Evolutionary conservation across 2,329 filamentous ascomycete species (phyloP).

Genomic region (Lecanoromycetidae sp.): DNA sequence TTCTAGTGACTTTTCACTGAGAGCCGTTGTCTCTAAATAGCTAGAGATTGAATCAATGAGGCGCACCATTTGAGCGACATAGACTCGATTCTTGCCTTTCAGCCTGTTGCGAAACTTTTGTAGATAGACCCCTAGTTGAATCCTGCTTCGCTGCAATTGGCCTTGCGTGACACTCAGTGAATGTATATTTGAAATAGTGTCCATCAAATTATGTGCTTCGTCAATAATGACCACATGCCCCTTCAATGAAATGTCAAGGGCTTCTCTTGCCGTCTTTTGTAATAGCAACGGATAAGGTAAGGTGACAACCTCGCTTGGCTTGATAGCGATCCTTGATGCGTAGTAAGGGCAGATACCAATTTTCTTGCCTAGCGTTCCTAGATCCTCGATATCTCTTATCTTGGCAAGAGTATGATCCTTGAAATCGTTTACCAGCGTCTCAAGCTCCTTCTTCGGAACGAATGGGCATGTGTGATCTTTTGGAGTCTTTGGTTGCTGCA

Average conservation of each 20-base stretch:
- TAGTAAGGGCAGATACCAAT: constrained; percentile 89
- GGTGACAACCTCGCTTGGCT: constrained; percentile 73
- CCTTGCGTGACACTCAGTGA: constrained; percentile 62
- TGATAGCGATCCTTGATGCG: constrained; percentile 75
- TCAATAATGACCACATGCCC: constrained; percentile 90
- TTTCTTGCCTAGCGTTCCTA: constrained; percentile 63
- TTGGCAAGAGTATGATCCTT: constrained; percentile 73
- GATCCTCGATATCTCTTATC: constrained; percentile 86
- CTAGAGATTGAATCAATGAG: constrained; percentile 65
- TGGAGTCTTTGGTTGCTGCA: constrained; percentile 59
- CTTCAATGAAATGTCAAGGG: constrained; percentile 73
- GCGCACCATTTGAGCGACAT: constrained; percentile 75
- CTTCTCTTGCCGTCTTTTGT: constrained; percentile 76
- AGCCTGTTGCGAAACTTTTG: constrained; percentile 78
- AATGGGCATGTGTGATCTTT: constrained; percentile 61
- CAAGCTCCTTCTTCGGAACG: constrained; percentile 64
- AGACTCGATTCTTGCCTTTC: constrained; percentile 82
- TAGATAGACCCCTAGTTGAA: constrained; percentile 70
- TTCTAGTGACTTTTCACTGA: constrained; percentile 37
- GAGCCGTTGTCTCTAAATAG: constrained; percentile 49
- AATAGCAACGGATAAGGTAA: constrained; percentile 83
- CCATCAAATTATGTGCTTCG: constrained; percentile 96
- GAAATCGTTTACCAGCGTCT: constrained; percentile 63
- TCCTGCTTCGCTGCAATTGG: constrained; percentile 60
- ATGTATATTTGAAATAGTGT: constrained; percentile 78